Percentiles rank a stretch among this genome's conserved stretches.
Conservation (phyloP, 352 stramenopile species). For the Paralagenidium karlingii region DNA sequence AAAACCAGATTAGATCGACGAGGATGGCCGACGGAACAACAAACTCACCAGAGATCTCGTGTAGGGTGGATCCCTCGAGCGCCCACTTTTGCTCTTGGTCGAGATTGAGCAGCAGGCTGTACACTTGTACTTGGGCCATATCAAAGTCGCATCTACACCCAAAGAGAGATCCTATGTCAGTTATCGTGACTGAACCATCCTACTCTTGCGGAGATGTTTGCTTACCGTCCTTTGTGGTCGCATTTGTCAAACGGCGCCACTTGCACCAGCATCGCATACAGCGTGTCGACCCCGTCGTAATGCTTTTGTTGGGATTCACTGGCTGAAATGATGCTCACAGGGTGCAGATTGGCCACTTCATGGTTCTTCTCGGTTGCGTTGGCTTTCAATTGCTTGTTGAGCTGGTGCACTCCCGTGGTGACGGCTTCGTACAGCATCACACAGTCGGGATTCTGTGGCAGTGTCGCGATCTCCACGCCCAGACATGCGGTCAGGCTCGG, state of each 20-base stretch:
- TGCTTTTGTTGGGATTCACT: slow-evolving; percentile 25
- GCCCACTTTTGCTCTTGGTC: slow-evolving; percentile 16
- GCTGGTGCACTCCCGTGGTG: slow-evolving; percentile 22
- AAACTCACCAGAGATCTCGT: slow-evolving; percentile 24
- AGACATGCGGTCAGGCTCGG: slow-evolving; percentile 52
- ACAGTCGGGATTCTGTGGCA: slow-evolving; percentile 19
- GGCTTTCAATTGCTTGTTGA: slow-evolving; percentile 34
- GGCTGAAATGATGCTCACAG: slow-evolving; percentile 53
- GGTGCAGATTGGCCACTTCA: no score
- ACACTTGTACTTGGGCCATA: slow-evolving; percentile 47
- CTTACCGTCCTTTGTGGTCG: neutral
- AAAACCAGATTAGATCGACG: no score
- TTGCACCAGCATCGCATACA: slow-evolving; percentile 41
- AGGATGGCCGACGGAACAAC: no score
- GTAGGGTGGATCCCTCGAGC: slow-evolving; percentile 44
- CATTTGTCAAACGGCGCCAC: slow-evolving; percentile 28
- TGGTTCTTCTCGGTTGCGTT: slow-evolving; percentile 1
- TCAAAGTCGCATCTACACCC: slow-evolving; percentile 37
- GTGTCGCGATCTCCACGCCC: slow-evolving; percentile 25
- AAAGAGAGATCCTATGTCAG: neutral
- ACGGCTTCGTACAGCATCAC: slow-evolving; percentile 28
- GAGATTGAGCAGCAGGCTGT: slow-evolving; percentile 40
- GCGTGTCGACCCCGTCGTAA: slow-evolving; percentile 21
- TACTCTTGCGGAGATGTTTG: neutral
- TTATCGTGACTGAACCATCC: no score